Percentiles rank a stretch among this genome's conserved stretches.
Conservation (phyloP, 129 eudicot genomes). For the Chrysanthemum seticuspe region DNA sequence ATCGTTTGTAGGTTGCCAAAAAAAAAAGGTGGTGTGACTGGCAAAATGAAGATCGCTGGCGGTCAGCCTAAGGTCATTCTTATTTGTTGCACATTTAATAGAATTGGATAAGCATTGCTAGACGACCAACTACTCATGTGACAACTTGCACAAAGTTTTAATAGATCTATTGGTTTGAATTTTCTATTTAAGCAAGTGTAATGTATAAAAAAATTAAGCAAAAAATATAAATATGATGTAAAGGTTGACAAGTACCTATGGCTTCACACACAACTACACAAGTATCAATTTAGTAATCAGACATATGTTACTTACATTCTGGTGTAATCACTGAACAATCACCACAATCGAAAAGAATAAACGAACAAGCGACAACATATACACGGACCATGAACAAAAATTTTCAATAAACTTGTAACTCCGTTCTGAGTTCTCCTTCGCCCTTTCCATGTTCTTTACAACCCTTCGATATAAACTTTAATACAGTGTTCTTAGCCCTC, state of each 20-base stretch:
- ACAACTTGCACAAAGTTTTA: neutral
- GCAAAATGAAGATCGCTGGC: no score
- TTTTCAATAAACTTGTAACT: neutral
- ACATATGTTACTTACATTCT: slow-evolving; percentile 10
- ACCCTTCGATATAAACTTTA: neutral
- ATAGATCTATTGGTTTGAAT: no score
- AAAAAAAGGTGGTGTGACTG: no score
- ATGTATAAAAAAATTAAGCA: no score
- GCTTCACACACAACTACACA: neutral
- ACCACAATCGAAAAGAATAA: slow-evolving; percentile 23
- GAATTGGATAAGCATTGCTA: no score
- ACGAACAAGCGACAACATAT: neutral
- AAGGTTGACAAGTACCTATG: neutral
- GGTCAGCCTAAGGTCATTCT: no score
- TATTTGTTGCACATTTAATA: no score
- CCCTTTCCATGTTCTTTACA: slow-evolving; percentile 13
- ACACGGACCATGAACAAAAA: slow-evolving; percentile 2
- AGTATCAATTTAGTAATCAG: slow-evolving; percentile 2
- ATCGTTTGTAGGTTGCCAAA: no score
- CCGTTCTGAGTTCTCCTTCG: neutral
- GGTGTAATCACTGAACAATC: slow-evolving; percentile 4
- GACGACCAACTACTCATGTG: no score
- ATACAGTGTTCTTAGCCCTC: neutral
- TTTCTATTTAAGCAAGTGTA: no score
- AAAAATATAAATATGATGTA: neutral